A percentile compares a stretch with the other conserved stretches of the same genome.
These are phyloP conservation scores for Xylaria telfairii DNA, from an alignment of 495 filamentous ascomycete species.

Conservation along the genomic window DNA sequence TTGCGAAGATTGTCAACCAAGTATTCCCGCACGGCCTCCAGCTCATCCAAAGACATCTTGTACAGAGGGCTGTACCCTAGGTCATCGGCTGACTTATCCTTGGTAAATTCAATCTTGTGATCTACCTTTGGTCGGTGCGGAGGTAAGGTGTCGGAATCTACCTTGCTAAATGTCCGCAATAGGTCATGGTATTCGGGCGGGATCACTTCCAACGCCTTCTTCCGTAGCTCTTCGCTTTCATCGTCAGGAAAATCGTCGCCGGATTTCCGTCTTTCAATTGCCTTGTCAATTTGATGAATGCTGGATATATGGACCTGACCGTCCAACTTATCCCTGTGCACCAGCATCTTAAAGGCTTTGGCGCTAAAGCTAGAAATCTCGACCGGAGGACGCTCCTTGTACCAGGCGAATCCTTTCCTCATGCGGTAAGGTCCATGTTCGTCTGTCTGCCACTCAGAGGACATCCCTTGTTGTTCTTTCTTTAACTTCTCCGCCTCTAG, in stretches of 20 bases:
- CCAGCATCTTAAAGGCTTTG: background rate
- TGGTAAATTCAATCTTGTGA: background rate
- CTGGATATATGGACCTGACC: background rate
- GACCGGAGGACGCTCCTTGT: background rate
- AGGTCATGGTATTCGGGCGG: background rate
- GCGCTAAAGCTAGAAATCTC: background rate
- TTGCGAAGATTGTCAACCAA: background rate
- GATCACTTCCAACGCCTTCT: background rate
- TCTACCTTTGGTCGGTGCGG: background rate
- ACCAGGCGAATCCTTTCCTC: background rate
- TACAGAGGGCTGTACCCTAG: conserved; percentile 33
- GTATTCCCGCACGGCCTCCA: conserved; percentile 28
- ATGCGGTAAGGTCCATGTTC: background rate
- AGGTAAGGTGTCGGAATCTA: background rate
- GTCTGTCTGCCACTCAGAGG: background rate
- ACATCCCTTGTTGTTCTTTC: too few relatives aligned
- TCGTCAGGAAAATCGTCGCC: background rate
- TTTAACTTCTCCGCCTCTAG: background rate
- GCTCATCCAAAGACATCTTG: conserved; percentile 34
- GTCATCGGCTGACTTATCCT: background rate
- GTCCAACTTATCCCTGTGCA: background rate
- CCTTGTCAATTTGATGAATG: background rate
- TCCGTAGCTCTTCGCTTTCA: background rate
- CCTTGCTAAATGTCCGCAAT: background rate
- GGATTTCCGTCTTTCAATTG: background rate